phyloP scores from a whole-genome alignment of 225 moss, liverwort and hornwort species.

The Ulota crispa region DNA sequence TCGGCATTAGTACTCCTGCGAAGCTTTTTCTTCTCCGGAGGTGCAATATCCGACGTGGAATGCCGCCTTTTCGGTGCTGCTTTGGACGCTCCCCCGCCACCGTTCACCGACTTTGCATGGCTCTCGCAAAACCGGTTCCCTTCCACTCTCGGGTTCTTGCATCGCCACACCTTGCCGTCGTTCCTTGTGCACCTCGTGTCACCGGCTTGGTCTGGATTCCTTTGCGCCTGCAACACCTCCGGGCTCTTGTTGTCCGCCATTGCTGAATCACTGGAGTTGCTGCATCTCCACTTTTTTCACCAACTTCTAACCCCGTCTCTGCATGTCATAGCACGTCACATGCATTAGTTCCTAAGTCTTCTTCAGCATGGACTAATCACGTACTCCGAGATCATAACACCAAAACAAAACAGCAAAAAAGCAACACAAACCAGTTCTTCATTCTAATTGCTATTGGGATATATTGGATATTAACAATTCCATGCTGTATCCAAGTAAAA shows the following conservation, averaged over 20 bases:
- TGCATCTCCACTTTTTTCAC: conserved; percentile 33
- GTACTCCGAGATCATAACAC: no score
- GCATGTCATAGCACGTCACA: not conserved
- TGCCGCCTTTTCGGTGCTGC: conserved; percentile 36
- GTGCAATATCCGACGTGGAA: conserved; percentile 38
- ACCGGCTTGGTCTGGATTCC: conserved; percentile 44
- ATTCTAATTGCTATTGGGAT: not conserved
- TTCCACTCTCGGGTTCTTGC: conserved; percentile 41
- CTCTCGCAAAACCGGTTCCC: conserved; percentile 63
- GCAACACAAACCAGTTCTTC: not conserved
- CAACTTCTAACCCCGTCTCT: conserved; percentile 19
- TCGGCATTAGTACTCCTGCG: conserved; percentile 31
- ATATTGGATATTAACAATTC: not conserved
- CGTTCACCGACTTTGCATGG: conserved; percentile 44
- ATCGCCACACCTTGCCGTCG: conserved; percentile 90
- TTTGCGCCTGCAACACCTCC: conserved; percentile 51
- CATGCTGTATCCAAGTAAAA: not conserved
- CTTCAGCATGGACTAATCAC: not conserved
- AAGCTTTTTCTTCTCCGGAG: conserved; percentile 44
- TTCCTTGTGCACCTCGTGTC: conserved; percentile 75
- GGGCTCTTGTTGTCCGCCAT: conserved; percentile 54
- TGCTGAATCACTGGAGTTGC: conserved; percentile 32
- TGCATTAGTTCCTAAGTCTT: not conserved
- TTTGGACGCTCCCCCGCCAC: conserved; percentile 33
- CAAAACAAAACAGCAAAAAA: no score